Conservation (phyloP, 306 rosid species). For the Neltuma alba region DNA sequence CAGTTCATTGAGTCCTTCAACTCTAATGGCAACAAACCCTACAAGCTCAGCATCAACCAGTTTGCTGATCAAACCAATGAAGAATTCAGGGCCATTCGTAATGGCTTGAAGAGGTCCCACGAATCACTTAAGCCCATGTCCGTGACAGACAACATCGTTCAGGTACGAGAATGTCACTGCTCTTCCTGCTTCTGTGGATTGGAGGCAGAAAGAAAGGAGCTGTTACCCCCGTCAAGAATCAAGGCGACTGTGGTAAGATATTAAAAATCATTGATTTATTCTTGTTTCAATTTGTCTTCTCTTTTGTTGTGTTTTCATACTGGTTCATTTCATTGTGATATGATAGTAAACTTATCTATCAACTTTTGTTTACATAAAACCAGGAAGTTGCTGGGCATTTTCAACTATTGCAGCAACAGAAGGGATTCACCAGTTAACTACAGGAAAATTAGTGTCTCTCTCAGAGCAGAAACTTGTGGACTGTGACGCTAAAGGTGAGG, state of each 20-base stretch:
- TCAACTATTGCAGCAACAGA: background rate
- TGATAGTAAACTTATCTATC: too few species aligned
- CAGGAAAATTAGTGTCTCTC: background rate
- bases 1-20: slow-evolving; percentile 51
- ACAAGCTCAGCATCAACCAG: slow-evolving; percentile 42
- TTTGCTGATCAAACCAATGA: slow-evolving; percentile 43
- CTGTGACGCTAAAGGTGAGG: background rate
- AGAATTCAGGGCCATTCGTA: slow-evolving; percentile 36
- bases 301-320: background rate
- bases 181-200: slow-evolving; percentile 37
- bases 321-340: too few species aligned
- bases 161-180: slow-evolving; percentile 37
- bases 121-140: too few species aligned
- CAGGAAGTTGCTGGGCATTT: slow-evolving; percentile 21
- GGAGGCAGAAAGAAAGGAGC: slow-evolving; percentile 44
- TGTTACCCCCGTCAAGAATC: slow-evolving; percentile 43
- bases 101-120: slow-evolving; percentile 28
- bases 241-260: slow-evolving; percentile 53
- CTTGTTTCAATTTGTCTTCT: background rate
- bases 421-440: background rate
- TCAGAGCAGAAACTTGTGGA: slow-evolving; percentile 6
- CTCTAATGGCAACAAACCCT: slow-evolving; percentile 34
- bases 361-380: background rate
- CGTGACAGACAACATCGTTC: slow-evolving; percentile 7
- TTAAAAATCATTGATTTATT: background rate